Base-by-base conservation (phyloP, 495 filamentous ascomycete genomes). In the Chaetomium fimeti region DNA sequence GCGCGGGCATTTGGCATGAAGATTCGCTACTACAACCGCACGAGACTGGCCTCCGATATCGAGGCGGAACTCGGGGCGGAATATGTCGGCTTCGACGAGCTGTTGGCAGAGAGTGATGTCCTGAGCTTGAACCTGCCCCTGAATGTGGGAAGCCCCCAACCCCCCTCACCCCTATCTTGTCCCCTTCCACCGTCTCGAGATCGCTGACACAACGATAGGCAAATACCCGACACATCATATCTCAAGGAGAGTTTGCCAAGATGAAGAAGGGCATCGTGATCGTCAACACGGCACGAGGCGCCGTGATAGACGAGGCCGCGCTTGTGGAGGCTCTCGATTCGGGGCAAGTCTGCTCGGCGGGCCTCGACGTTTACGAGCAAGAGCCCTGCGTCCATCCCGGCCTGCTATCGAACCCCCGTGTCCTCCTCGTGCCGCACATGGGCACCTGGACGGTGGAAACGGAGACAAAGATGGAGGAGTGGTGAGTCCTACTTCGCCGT, bases 331-430 rank as follows among this genome's bases (percentile, higher is more conserved):
- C 89, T 0, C 75, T 93, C 1, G 82, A 88, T 20, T 83, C 81
- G 3, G 89, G 89, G 12, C 86, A 88, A 75, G 89, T 91, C 61
- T 79, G 78, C 53, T 81, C 81, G 61, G 79, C 83, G 61, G 90
- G 90, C n/a, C 78, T 93, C 38, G 90, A 93, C 70, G 90, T 93
- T n/a, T 93, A 83, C 66, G 90, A 93, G 76, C 79, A 91, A 28
- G 90, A 93, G 76, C 90, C 90, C 1, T 74, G 84, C 38, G 79
- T 94, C 42, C 88, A 93, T 69, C 78, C 83, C 2, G 89, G 88
- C 2, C 76, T 95, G 45, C 74, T 93, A 43, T 81, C 80, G 61
- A 91, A 89, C 70, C 83, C 86, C 5, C 79, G 84, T 36, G 88
- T 90, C 32, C 85, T 93, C 77, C 72, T 95, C 56, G 72, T 92